Base-by-base conservation (phyloP, 352 stramenopile species). In the Phytophthora cajani region DNA sequence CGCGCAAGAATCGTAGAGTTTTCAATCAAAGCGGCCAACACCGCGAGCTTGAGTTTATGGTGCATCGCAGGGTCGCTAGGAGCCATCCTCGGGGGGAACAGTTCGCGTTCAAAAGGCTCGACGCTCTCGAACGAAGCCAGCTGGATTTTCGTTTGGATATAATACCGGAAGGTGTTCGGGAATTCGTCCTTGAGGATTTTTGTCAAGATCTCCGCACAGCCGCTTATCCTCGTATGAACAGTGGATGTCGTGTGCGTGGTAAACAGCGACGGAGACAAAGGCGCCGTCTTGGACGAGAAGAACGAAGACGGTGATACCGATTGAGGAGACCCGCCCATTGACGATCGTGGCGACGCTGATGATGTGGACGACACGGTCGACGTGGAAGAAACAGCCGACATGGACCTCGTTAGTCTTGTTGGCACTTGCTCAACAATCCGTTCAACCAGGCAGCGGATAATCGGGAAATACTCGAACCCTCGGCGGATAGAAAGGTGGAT, bases 81-180 rank as follows among this genome's bases (percentile, higher is more conserved):
- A 19, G 80, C 63, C 25, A 78, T 77, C 50, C 76, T 86, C 1
- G 77, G 71, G 2, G 86, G 83, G 47, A 91, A 92, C 1, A 94
- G 70, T 59, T 92, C 84, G 0, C 75, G 74, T 50, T 94, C 86
- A 71, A 91, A 94, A 0, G 80, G 32, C 23, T 87, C 81, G 1
- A 94, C 81, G n/a, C 74, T 89, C 42, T 94, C 86, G 58, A 88
- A 94, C 12, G 86, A 94, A 14, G 84, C 79, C 9, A 94, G 40
- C 53, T 92, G 86, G 38, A 91, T 68, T 38, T 79, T 88, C 2
- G 80, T 80, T 53, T 92, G 84, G 21, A 89, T 88, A 55, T 82
- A 91, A 49, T 91, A 94, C 17, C 81, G 77, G 59, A 92, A 92
- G 21, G 86, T 94, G 58, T 94, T 92, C 1, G 86, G 86, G 23